Conservation (phyloP, 768 basidiomycete genomes). For the Terana coerulea region DNA sequence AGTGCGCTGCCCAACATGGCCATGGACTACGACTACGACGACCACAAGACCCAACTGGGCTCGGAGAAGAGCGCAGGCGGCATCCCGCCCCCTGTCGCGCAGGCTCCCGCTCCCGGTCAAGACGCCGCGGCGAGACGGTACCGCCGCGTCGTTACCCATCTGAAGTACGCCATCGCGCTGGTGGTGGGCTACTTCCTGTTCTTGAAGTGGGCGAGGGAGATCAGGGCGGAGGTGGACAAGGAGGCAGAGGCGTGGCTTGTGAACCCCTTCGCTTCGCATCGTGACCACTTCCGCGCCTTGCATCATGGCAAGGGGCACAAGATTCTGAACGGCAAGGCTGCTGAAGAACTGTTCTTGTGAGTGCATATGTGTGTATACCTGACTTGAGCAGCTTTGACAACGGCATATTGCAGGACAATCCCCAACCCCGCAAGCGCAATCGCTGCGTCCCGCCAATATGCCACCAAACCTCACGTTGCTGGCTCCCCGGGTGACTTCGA, state of each 20-base stretch:
- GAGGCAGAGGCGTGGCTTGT: constrained; percentile 11
- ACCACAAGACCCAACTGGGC: no score
- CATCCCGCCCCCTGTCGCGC: constrained; percentile 11
- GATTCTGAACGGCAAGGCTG: constrained; percentile 31
- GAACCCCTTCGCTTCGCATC: constrained; percentile 2
- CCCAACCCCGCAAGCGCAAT: constrained; percentile 48
- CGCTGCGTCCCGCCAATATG: constrained; percentile 46
- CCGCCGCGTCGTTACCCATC: background rate
- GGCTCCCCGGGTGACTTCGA: constrained; percentile 52
- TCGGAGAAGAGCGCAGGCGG: constrained; percentile 3
- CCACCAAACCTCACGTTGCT: constrained; percentile 57
- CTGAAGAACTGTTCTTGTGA: constrained; percentile 45
- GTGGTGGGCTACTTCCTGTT: background rate
- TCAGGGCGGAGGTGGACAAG: constrained; percentile 12
- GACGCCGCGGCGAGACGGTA: background rate
- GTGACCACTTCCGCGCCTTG: background rate
- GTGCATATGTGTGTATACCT: constrained; percentile 10
- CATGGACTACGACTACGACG: constrained; percentile 7
- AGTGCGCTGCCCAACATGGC: background rate
- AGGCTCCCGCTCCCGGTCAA: background rate
- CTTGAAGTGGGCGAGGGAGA: constrained; percentile 1
- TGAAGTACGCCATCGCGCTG: background rate
- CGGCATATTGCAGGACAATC: constrained; percentile 35
- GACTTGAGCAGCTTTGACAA: background rate
- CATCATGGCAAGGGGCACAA: constrained; percentile 14